phyloP scores from a whole-genome alignment of 139 green algal genomes.

The Chlorella vulgaris region DNA sequence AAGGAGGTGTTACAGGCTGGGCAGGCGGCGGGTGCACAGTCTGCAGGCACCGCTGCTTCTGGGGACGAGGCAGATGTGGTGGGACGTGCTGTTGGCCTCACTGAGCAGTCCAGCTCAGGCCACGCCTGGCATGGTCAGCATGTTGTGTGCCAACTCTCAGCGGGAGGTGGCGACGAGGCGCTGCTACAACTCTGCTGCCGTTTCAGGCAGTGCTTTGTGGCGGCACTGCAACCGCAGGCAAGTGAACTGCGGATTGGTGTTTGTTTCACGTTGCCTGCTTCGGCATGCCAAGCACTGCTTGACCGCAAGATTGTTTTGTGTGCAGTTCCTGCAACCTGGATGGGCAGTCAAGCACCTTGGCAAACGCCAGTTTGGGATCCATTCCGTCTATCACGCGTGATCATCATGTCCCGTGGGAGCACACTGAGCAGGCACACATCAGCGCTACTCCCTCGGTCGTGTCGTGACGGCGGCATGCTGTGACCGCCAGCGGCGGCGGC shows the following conservation, averaged over 20 bases:
- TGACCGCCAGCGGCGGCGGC: no score
- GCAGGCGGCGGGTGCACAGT: not conserved
- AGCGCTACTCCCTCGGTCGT: no score
- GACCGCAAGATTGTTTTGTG: not conserved
- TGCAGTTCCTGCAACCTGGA: slow-evolving; percentile 55
- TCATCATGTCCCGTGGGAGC: no score
- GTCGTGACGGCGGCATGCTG: no score
- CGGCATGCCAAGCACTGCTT: not conserved
- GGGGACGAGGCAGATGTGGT: not conserved
- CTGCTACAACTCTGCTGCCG: slow-evolving; percentile 54
- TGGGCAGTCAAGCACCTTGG: slow-evolving; percentile 69
- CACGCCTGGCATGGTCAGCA: slow-evolving; percentile 73
- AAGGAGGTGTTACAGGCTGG: not conserved
- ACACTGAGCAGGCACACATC: no score
- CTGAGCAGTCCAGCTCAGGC: slow-evolving; percentile 22
- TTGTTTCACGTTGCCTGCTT: not conserved
- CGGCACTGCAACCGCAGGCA: slow-evolving; percentile 55
- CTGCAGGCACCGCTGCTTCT: not conserved
- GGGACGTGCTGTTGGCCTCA: not conserved
- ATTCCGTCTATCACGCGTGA: slow-evolving; percentile 11
- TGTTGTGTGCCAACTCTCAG: slow-evolving; percentile 58
- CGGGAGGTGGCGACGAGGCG: slow-evolving; percentile 52
- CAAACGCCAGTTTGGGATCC: slow-evolving; percentile 20
- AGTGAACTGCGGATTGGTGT: not conserved
- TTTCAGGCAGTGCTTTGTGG: slow-evolving; percentile 72